Conservation (phyloP, 2,329 filamentous ascomycete genomes). For the Orbilia quercus region DNA sequence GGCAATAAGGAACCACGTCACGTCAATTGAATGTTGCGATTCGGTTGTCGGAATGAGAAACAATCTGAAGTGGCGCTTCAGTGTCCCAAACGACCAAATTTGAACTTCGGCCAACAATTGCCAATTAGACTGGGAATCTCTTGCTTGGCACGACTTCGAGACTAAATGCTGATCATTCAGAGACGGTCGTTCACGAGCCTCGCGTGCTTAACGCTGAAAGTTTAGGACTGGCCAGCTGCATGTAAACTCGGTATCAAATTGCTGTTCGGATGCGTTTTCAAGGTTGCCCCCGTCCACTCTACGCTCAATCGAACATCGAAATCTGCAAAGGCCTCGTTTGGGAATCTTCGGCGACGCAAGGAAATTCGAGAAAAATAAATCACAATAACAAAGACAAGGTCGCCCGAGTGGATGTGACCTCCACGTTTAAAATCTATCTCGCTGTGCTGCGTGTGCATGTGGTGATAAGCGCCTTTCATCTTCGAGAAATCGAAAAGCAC, state of each 20-base stretch:
- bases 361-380: slow-evolving; percentile 1
- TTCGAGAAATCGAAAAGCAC: slow-evolving; percentile 18
- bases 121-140: too few relatives aligned
- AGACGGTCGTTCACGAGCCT: neutral
- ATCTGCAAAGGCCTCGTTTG: neutral
- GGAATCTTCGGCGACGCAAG: slow-evolving; percentile 21
- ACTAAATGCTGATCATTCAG: slow-evolving; percentile 55
- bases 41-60: slow-evolving; percentile 34
- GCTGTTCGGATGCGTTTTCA: too few relatives aligned
- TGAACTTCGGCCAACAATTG: neutral
- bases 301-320: neutral
- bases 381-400: neutral
- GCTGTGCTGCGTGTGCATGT: too few relatives aligned
- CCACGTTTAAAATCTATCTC: slow-evolving; percentile 15
- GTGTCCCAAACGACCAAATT: slow-evolving; percentile 6
- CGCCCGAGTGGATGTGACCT: slow-evolving; percentile 21
- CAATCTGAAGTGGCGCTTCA: slow-evolving; percentile 29
- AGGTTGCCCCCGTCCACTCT: neutral
- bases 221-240: too few relatives aligned
- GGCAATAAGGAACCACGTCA: too few relatives aligned
- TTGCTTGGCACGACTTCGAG: too few relatives aligned
- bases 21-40: slow-evolving; percentile 17
- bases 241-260: too few relatives aligned
- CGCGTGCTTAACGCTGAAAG: too few relatives aligned
- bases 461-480: slow-evolving; percentile 25